phyloP scores from a whole-genome alignment of 768 basidiomycete genomes.

The Amanita rubescens region DNA sequence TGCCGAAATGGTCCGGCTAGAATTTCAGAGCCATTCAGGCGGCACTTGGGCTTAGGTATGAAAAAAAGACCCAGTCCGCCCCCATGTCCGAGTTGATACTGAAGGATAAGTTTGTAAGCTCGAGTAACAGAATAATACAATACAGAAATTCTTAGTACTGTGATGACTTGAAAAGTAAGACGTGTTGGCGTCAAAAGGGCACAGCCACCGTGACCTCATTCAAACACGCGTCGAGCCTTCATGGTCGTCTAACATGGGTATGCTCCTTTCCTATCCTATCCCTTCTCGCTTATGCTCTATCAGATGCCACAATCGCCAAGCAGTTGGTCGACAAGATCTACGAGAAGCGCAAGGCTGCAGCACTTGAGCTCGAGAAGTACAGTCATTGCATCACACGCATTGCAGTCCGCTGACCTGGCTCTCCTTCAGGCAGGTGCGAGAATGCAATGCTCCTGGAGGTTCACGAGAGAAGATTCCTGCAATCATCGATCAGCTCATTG shows the following conservation, averaged over 20 bases:
- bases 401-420: slow-evolving; percentile 2
- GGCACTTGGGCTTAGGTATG: no score
- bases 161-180: no score
- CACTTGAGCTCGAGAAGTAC: slow-evolving; percentile 93
- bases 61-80: no score
- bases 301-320: slow-evolving; percentile 70
- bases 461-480: slow-evolving; percentile 63
- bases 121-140: no score
- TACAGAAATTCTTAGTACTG: no score
- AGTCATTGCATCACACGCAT: slow-evolving; percentile 10
- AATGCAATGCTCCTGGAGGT: slow-evolving; percentile 78
- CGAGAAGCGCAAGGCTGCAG: slow-evolving; percentile 93
- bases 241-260: slow-evolving; percentile 6
- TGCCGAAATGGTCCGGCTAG: no score
- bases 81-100: no score
- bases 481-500: slow-evolving; percentile 91
- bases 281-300: not conserved
- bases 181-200: no score
- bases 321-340: slow-evolving; percentile 91
- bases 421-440: slow-evolving; percentile 64
- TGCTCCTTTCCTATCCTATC: not conserved
- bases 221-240: not conserved
- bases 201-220: slow-evolving; percentile 13
- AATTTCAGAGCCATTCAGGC: no score
- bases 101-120: no score